These are phyloP conservation scores for Planoprotostelium fungivorum DNA, from an alignment of 78 protist species.

Conservation along the genomic window DNA sequence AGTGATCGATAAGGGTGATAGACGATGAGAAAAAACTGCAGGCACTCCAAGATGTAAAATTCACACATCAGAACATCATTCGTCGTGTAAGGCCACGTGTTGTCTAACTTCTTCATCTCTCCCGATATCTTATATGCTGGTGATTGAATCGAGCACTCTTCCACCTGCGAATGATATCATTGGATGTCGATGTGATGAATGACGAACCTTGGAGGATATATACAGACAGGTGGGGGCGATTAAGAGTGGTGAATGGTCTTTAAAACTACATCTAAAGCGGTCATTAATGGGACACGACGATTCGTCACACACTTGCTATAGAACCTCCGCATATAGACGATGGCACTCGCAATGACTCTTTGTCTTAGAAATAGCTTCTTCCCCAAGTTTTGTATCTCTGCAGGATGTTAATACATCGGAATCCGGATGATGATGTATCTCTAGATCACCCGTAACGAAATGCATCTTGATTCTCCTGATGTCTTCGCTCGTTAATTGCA, in stretches of 20 bases:
- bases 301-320: neutral
- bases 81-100: constrained; percentile 27
- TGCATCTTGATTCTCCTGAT: neutral
- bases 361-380: neutral
- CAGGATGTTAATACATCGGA: too few species aligned
- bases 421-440: too few species aligned
- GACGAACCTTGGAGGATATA: neutral
- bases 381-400: neutral
- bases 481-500: neutral
- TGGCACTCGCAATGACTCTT: neutral
- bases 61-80: constrained; percentile 62
- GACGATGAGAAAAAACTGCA: constrained; percentile 34
- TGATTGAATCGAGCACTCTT: neutral
- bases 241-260: neutral
- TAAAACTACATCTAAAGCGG: neutral
- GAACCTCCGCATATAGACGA: neutral
- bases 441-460: neutral
- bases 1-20: constrained; percentile 48
- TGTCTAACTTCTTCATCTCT: constrained; percentile 9
- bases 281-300: neutral
- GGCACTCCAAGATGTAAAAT: constrained; percentile 50
- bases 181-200: neutral
- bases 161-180: neutral
- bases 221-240: neutral
- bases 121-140: neutral